Conservation (phyloP, 2,329 filamentous ascomycete genomes). For the Trichoderma sp. region DNA sequence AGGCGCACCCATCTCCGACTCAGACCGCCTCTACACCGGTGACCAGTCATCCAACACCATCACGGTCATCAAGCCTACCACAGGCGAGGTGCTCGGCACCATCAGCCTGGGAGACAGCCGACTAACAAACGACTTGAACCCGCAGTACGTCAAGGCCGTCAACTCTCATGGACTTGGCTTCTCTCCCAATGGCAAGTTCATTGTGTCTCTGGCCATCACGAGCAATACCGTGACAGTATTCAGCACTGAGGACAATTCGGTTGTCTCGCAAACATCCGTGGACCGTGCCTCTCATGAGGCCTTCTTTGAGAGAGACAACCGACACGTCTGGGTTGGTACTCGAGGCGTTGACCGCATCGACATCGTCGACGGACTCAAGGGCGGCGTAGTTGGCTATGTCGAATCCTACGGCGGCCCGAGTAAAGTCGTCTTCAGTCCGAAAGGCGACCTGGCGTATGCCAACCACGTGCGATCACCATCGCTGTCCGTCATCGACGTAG, state of each 20-base stretch:
- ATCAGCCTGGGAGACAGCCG: conserved; percentile 22
- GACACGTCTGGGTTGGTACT: conserved; percentile 24
- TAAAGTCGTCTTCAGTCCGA: conserved; percentile 25
- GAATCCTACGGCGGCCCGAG: conserved; percentile 23
- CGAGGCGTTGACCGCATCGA: conserved; percentile 23
- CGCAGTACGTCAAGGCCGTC: conserved; percentile 22
- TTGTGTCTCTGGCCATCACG: conserved; percentile 24
- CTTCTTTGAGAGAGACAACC: conserved; percentile 24
- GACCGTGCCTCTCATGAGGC: conserved; percentile 24
- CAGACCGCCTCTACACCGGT: conserved; percentile 20
- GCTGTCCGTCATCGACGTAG: conserved; percentile 23
- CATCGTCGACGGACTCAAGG: conserved; percentile 22
- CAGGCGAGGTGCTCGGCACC: conserved; percentile 23
- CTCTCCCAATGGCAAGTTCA: conserved; percentile 22
- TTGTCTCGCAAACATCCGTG: conserved; percentile 21
- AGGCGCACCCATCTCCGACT: conserved; percentile 12
- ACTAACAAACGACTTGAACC: conserved; percentile 11
- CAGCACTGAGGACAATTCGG: conserved; percentile 22
- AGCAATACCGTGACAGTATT: conserved; percentile 24
- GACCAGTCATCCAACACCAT: conserved; percentile 23
- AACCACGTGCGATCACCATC: conserved; percentile 23
- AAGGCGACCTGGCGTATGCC: conserved; percentile 22
- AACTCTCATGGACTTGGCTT: conserved; percentile 25
- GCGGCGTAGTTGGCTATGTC: conserved; percentile 17
- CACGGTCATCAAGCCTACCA: conserved; percentile 21